Percentiles rank a stretch among this genome's conserved stretches.
Evolutionary conservation across 306 rosid species (phyloP).

Genomic region (Carpinus fangiana): DNA sequence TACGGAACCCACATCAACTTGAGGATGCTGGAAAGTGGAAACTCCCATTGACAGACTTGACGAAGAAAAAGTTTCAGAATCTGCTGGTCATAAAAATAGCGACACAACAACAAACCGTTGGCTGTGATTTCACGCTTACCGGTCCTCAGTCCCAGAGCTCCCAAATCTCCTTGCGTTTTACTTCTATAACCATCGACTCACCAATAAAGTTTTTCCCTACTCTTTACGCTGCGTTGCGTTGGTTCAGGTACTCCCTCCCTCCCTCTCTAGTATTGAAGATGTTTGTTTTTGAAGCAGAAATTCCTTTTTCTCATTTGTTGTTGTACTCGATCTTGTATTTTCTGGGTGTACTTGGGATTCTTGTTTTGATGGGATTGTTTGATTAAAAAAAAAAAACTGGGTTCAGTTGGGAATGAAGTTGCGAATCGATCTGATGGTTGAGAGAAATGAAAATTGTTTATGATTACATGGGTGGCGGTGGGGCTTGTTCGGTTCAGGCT

Average conservation of each 20-base stretch:
- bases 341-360: not conserved
- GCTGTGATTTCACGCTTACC: not conserved
- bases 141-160: not conserved
- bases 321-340: not conserved
- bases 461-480: not conserved
- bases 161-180: not conserved
- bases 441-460: not conserved
- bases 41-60: not conserved
- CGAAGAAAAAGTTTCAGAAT: not conserved
- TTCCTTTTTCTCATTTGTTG: not conserved
- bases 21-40: not conserved
- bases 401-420: not conserved
- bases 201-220: not conserved
- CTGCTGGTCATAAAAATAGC: not conserved
- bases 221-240: not conserved
- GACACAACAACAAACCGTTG: constrained; percentile 3
- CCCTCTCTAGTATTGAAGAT: not conserved
- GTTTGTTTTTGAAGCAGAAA: not conserved
- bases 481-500: not conserved
- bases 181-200: not conserved
- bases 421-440: not conserved
- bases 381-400: not conserved
- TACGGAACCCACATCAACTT: no score
- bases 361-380: not conserved
- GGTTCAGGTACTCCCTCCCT: not conserved